Conservation (phyloP, 2,329 filamentous ascomycete genomes). For the Aureobasidium sp. region DNA sequence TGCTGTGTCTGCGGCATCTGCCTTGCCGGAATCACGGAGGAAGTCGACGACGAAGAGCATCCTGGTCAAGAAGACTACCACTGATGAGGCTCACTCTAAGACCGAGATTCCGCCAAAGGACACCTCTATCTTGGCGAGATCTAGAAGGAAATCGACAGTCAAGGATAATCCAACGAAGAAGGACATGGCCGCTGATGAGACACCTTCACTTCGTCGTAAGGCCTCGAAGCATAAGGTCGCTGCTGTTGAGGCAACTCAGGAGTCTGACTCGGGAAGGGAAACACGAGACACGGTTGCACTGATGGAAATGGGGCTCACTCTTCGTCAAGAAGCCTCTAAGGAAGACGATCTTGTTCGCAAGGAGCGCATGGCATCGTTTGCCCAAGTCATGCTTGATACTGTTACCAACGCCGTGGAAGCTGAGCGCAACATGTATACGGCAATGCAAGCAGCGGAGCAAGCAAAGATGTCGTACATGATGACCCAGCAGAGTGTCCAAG, state of each 20-base stretch:
- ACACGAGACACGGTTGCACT: neutral
- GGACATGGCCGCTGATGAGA: neutral
- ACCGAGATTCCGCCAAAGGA: too few relatives aligned
- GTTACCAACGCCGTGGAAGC: slow-evolving; percentile 20
- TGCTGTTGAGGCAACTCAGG: neutral
- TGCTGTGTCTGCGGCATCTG: neutral
- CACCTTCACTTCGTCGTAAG: neutral
- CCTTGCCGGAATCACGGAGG: neutral
- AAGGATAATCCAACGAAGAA: too few relatives aligned
- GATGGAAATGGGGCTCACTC: neutral
- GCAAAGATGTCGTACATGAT: slow-evolving; percentile 21
- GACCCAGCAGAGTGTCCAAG: slow-evolving; percentile 18
- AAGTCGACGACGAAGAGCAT: neutral
- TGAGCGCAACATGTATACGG: slow-evolving; percentile 19
- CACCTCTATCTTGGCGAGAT: too few relatives aligned
- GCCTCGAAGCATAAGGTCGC: neutral
- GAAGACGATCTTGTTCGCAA: slow-evolving; percentile 16
- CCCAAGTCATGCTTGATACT: slow-evolving; percentile 20
- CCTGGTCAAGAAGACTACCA: neutral
- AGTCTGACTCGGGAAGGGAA: neutral
- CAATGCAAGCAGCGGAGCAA: slow-evolving; percentile 18
- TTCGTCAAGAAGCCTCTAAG: slow-evolving; percentile 6
- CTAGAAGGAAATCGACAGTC: too few relatives aligned
- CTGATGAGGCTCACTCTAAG: neutral
- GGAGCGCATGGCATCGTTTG: slow-evolving; percentile 19